Evolutionary conservation across 352 stramenopile genomes (phyloP), one percentile per base, ranked within the genome.

Genomic region (Globisporangium parvum): DNA sequence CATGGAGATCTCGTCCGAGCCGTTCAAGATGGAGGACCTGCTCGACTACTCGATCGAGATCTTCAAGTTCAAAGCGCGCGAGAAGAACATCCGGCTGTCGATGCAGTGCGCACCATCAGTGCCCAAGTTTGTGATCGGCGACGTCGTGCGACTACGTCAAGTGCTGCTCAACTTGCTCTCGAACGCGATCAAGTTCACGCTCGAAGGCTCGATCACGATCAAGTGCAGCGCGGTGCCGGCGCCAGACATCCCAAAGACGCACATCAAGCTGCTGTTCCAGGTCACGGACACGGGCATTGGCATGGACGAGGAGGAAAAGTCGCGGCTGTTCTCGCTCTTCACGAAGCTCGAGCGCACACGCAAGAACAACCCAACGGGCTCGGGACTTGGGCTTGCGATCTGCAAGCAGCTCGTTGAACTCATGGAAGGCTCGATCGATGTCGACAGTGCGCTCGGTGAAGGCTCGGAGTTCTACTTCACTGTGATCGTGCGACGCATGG

Each of bases 161-260:
- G 71, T 91, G n/a, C 28, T 91, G 15, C 53, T 86, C 17, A 91
- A 91, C 53, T 66, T 91, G 40, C 49, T 91, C 8, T 87, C 75
- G 14, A 91, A 91, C 40, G 73, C 78, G 15, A 88, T 91, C 51
- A 91, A 91, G 63, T 91, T 91, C 47, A 89, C 81, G 21, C 77
- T 84, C 40, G 56, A 82, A 26, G 80, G 81, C 31, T 74, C 72
- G n/a, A 87, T 91, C 37, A 85, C 75, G 20, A 71, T 91, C 10
- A 75, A 71, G 20, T 86, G 76, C 53, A 84, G 65, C 54, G 66
- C 68, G n/a, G 75, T 88, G 18, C 75, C 70, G 21, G 72, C 71
- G 2, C 75, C 73, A 15, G 71, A 82, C 44, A 62, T 84, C 20
- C 65, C 77, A 0, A 80, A 77, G 48, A 63, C 77, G 53, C 76